A percentile compares a stretch with the other conserved stretches of the same genome.
phyloP scores from a whole-genome alignment of 2,329 filamentous ascomycete species.

The Byssochlamys sp. region DNA sequence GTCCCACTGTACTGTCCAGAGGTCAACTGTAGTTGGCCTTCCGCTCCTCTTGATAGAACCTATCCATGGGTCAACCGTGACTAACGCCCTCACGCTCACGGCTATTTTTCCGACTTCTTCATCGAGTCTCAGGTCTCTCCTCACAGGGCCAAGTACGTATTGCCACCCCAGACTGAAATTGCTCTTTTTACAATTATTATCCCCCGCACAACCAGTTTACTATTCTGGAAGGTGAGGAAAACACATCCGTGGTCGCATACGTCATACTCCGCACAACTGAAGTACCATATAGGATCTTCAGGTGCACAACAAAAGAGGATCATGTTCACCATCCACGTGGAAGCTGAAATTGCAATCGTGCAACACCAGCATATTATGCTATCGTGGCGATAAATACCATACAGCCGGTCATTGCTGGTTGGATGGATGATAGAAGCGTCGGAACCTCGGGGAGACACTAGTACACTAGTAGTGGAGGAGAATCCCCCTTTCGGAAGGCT shows the following conservation, averaged over 20 bases:
- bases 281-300: background rate
- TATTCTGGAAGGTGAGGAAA: background rate
- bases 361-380: background rate
- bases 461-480: background rate
- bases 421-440: background rate
- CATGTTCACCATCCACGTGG: background rate
- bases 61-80: background rate
- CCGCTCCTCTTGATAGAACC: background rate
- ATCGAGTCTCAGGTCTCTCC: background rate
- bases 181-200: background rate
- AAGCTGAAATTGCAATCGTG: background rate
- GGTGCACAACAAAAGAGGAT: background rate
- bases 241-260: background rate
- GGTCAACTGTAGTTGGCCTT: background rate
- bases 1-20: background rate
- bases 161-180: background rate
- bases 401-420: background rate
- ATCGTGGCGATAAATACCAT: background rate
- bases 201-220: background rate
- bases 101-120: background rate
- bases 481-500: background rate
- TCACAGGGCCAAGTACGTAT: background rate
- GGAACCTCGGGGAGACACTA: background rate
- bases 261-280: background rate
- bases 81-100: background rate